A percentile compares a stretch with the other conserved stretches of the same genome.
phyloP scores from a whole-genome alignment of 345 rosid species.

The Lumnitzera racemosa region DNA sequence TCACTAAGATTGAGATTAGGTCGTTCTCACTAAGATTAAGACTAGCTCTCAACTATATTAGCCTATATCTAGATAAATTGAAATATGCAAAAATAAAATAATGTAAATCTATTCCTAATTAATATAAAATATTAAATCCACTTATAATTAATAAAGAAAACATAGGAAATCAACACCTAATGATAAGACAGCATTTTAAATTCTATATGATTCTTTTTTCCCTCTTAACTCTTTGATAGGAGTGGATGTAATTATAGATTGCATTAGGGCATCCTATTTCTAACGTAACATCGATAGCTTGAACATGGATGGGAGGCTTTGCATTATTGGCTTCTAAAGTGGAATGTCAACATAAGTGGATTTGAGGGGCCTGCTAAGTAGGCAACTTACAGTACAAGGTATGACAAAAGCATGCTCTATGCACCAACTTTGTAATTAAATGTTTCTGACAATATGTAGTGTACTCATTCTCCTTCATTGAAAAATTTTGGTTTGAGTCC shows the following conservation, averaged over 20 bases:
- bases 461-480: too few relatives aligned
- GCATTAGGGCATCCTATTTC: conserved; percentile 73
- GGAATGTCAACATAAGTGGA: conserved; percentile 60
- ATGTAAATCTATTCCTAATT: too few relatives aligned
- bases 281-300: conserved; percentile 75
- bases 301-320: conserved; percentile 78
- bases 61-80: too few relatives aligned
- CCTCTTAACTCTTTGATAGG: conserved; percentile 22
- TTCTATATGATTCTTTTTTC: neutral
- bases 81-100: too few relatives aligned
- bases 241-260: conserved; percentile 78
- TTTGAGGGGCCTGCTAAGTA: conserved; percentile 45
- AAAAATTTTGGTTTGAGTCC: too few relatives aligned
- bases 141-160: too few relatives aligned
- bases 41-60: too few relatives aligned
- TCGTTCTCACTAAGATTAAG: too few relatives aligned
- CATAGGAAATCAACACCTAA: too few relatives aligned
- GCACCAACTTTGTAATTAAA: neutral
- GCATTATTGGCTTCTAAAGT: conserved; percentile 61
- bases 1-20: too few relatives aligned
- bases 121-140: too few relatives aligned
- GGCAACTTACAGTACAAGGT: conserved; percentile 91
- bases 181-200: too few relatives aligned
- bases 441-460: neutral
- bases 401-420: neutral